phyloP scores from a whole-genome alignment of 768 basidiomycete species.

The Suillus discolor region DNA sequence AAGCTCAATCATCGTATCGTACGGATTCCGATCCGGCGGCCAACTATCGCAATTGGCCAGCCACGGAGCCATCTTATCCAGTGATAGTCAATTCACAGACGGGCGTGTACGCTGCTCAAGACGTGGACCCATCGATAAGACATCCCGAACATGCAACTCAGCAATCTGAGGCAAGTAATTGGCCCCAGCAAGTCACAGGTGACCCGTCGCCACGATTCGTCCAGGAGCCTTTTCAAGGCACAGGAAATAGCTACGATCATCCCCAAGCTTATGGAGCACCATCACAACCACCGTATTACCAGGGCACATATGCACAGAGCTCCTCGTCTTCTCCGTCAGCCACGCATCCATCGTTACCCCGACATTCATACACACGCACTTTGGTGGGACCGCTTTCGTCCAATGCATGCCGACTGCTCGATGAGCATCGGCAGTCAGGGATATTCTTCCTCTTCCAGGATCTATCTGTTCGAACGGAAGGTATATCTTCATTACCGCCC shows the following conservation, averaged over 20 bases:
- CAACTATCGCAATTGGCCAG: constrained; percentile 55
- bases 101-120: constrained; percentile 27
- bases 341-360: constrained; percentile 48
- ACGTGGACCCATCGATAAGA: constrained; percentile 45
- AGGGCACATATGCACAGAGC: constrained; percentile 26
- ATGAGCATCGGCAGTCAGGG: constrained; percentile 83
- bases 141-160: constrained; percentile 34
- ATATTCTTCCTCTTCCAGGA: constrained; percentile 97
- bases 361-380: constrained; percentile 80
- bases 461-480: constrained; percentile 91
- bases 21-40: constrained; percentile 30
- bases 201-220: constrained; percentile 20
- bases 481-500: constrained; percentile 43
- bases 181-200: constrained; percentile 23
- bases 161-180: constrained; percentile 37
- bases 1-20: constrained; percentile 27
- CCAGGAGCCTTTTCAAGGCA: constrained; percentile 27
- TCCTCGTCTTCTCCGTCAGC: constrained; percentile 33
- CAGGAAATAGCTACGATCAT: constrained; percentile 23
- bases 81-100: constrained; percentile 28
- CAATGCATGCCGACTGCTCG: constrained; percentile 81
- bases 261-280: constrained; percentile 26
- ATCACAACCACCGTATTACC: constrained; percentile 34
- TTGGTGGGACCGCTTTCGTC: constrained; percentile 89
- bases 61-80: constrained; percentile 41